Conservation (phyloP, 2,329 filamentous ascomycete species). For the Penicillium olsonii region DNA sequence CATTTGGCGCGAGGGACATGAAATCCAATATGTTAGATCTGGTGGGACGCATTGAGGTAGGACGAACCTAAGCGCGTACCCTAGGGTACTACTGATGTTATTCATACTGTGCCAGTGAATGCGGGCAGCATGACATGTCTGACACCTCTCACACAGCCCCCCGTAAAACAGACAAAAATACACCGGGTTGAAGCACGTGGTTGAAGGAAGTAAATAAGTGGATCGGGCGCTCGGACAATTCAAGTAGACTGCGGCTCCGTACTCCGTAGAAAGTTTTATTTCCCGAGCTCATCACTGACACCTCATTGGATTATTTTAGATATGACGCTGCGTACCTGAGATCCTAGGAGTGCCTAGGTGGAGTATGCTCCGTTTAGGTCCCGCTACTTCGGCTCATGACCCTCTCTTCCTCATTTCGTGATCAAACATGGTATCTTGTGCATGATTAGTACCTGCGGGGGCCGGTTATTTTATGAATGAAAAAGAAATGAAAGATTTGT, state of each 20-base stretch:
- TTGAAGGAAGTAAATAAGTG: not conserved
- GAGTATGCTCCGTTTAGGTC: too few species aligned
- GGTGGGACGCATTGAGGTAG: not conserved
- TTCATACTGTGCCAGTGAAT: not conserved
- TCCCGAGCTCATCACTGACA: not conserved
- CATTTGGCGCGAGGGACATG: constrained; percentile 5
- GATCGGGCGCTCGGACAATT: not conserved
- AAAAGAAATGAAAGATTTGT: too few species aligned
- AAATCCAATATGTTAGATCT: constrained; percentile 2
- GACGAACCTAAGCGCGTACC: not conserved
- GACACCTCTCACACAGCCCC: not conserved
- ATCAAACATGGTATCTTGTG: too few species aligned
- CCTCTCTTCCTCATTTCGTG: too few species aligned
- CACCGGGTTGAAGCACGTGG: not conserved
- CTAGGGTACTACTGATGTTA: not conserved
- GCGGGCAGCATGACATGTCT: not conserved
- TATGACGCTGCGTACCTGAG: too few species aligned
- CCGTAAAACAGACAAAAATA: not conserved
- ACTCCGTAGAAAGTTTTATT: not conserved
- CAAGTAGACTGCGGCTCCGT: not conserved
- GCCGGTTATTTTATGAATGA: too few species aligned
- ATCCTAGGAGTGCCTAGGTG: too few species aligned
- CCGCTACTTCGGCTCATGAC: too few species aligned
- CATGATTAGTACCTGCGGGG: too few species aligned
- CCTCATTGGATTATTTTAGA: too few species aligned